Evolutionary conservation across 441 rosid species (phyloP).

Genomic region (Adansonia madagascariensis): DNA sequence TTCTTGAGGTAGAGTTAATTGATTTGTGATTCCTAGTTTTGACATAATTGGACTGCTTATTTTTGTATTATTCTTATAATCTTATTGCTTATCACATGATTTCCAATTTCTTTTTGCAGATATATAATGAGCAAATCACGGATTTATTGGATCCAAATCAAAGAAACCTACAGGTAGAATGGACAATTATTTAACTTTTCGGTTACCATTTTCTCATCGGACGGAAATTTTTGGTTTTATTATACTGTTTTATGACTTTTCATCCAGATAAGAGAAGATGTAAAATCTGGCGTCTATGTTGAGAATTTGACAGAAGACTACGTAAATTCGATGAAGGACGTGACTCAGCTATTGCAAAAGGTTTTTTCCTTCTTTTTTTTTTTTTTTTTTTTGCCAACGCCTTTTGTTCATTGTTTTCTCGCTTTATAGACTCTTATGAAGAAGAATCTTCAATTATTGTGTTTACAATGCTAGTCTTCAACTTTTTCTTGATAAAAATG

Average conservation of each 20-base stretch:
- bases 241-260: conserved; percentile 16
- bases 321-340: conserved; percentile 80
- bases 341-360: conserved; percentile 78
- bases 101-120: conserved; percentile 57
- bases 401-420: conserved; percentile 8
- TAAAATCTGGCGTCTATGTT: conserved; percentile 88
- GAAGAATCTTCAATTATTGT: background rate
- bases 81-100: conserved; percentile 13
- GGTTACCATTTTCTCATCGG: background rate
- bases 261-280: conserved; percentile 94
- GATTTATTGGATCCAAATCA: conserved; percentile 94
- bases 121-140: conserved; percentile 97
- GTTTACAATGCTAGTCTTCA: background rate
- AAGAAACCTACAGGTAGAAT: conserved; percentile 78
- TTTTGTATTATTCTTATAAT: background rate
- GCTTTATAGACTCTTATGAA: background rate
- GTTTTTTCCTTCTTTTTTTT: conserved; percentile 56
- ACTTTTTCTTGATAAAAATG: background rate
- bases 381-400: conserved; percentile 21
- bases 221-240: conserved; percentile 13
- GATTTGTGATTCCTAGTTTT: conserved; percentile 20
- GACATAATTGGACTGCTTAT: background rate
- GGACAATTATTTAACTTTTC: conserved; percentile 27
- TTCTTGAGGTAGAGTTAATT: conserved; percentile 78
- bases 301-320: conserved; percentile 84